Percentiles rank a stretch among this genome's conserved stretches.
Conservation (phyloP, 805 yeast genomes). For the Lipomyces japonicus region DNA sequence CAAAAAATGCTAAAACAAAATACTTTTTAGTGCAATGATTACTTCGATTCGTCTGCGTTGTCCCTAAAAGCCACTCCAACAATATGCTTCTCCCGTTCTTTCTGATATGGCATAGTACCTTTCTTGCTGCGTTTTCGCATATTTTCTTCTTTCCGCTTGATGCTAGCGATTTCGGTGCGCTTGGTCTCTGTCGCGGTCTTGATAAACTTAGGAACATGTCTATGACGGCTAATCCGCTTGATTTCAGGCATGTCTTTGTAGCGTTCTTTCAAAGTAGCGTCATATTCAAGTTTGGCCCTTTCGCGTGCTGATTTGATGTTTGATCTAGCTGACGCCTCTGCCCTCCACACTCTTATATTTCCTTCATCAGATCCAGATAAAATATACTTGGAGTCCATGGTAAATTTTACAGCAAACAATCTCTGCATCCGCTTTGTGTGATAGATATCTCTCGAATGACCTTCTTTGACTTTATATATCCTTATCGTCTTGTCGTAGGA, state of each 20-base stretch:
- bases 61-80: slow-evolving; percentile 61
- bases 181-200: slow-evolving; percentile 89
- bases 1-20: slow-evolving; percentile 38
- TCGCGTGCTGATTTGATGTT: slow-evolving; percentile 75
- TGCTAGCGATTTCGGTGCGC: slow-evolving; percentile 62
- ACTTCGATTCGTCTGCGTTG: slow-evolving; percentile 34
- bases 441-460: slow-evolving; percentile 91
- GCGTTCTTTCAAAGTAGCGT: slow-evolving; percentile 84
- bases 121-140: slow-evolving; percentile 70
- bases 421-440: slow-evolving; percentile 98
- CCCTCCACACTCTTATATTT: slow-evolving; percentile 89
- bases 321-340: slow-evolving; percentile 79
- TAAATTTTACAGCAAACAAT: slow-evolving; percentile 73
- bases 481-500: slow-evolving; percentile 92
- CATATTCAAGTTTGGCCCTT: slow-evolving; percentile 82
- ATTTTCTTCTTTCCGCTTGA: slow-evolving; percentile 79
- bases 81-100: slow-evolving; percentile 84
- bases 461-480: slow-evolving; percentile 67
- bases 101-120: slow-evolving; percentile 41
- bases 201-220: slow-evolving; percentile 83
- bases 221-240: slow-evolving; percentile 80
- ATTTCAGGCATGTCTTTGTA: slow-evolving; percentile 96
- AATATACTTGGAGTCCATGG: slow-evolving; percentile 86
- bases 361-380: slow-evolving; percentile 94
- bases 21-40: background rate